A percentile compares a stretch with the other conserved stretches of the same genome.
Conservation (phyloP, 2,329 filamentous ascomycete genomes). For the Sarocladium kiliense region DNA sequence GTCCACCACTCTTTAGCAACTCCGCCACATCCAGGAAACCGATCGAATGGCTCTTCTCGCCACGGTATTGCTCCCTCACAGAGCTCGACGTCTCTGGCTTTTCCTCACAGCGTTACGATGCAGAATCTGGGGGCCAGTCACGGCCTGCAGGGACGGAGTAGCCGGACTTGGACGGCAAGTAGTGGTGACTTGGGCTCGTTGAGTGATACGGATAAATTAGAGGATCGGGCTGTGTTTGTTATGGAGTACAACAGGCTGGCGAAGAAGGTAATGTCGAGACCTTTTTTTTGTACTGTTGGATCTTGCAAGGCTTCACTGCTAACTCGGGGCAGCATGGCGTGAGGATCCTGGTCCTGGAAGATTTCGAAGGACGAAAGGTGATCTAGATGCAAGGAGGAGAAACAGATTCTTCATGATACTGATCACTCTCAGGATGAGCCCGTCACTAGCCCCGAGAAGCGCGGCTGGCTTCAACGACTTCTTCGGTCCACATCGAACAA, state of each 20-base stretch:
- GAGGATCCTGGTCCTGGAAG: constrained; percentile 31
- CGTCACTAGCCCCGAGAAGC: constrained; percentile 19
- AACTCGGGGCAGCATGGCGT: constrained; percentile 44
- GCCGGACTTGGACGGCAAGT: constrained; percentile 54
- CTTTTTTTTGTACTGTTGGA: neutral
- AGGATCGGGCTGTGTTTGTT: constrained; percentile 43
- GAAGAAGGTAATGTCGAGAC: constrained; percentile 38
- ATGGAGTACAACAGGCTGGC: constrained; percentile 58
- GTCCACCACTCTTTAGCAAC: neutral
- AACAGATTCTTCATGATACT: neutral
- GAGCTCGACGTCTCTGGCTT: constrained; percentile 20
- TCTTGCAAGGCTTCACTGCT: neutral
- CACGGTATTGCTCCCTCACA: neutral
- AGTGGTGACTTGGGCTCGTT: constrained; percentile 43
- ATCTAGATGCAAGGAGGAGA: neutral
- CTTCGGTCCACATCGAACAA: constrained; percentile 22
- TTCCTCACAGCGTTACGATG: constrained; percentile 20
- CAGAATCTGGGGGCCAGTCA: constrained; percentile 17
- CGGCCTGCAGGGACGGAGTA: constrained; percentile 30
- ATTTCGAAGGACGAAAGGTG: constrained; percentile 21
- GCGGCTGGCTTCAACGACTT: constrained; percentile 33
- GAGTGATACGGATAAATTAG: constrained; percentile 44
- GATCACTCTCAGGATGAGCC: neutral
- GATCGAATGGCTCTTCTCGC: neutral
- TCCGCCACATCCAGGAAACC: neutral